Base-by-base conservation (phyloP, 1,284 basidiomycete species). In the Puccinia coronata region DNA sequence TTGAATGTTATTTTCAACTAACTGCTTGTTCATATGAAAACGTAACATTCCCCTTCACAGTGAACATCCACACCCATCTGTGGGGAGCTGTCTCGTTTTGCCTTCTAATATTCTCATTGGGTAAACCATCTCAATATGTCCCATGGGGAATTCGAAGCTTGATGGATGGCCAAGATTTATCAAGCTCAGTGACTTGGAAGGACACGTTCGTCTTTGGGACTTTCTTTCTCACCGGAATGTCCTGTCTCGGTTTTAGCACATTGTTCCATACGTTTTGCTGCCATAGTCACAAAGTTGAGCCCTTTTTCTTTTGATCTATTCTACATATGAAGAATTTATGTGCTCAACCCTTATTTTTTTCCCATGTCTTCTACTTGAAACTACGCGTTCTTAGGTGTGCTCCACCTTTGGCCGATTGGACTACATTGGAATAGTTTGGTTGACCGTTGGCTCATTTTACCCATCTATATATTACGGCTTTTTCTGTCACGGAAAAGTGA, bases 11-110 rank as follows among this genome's bases (percentile, higher is more conserved):
- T n/a, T n/a, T n/a, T n/a, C n/a, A n/a, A n/a, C n/a, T n/a, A n/a
- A n/a, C n/a, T n/a, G n/a, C n/a, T n/a, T n/a, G n/a, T n/a, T n/a
- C n/a, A n/a, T n/a, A n/a, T n/a, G 55, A 25, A 28, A 14, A 31
- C 14, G 34, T 34, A 53, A 47, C 11, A 28, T 18, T 36, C 28
- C 16, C 2, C 2, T 36, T 28, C n/a, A 57, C 28, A 94, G 93
- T 96, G 82, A 96, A 97, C 87, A 95, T 96, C 75, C 93, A 95
- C 86, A 92, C 90, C 74, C 95, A 96, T 85, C 88, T 95, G 11
- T 90, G 91, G 88, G 93, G 92, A 41, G 91, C 92, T 23, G 84
- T 91, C 16, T 84, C 93, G 74, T 94, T 95, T 85, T 80, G 87
- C 47, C 84, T 87, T 25, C 89, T 91, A 84, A 88, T 93, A 76